These are phyloP conservation scores for Hypomyces rosellus DNA, from an alignment of 2,329 filamentous ascomycete species.

Conservation along the genomic window DNA sequence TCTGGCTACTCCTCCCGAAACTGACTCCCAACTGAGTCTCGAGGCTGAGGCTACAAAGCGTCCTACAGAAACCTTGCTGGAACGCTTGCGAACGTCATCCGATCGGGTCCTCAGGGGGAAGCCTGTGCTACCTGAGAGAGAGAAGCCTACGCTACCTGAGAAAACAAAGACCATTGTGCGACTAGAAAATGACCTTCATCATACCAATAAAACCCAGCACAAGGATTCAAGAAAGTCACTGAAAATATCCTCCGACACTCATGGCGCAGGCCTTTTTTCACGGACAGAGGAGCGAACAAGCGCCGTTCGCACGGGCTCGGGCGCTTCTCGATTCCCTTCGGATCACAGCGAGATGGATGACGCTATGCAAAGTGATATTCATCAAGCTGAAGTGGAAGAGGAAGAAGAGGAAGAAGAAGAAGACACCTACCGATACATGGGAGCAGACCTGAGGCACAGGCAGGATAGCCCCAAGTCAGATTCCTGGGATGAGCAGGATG, in stretches of 20 bases:
- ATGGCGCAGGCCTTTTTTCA: background rate
- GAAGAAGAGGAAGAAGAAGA: background rate
- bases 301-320: too few species aligned
- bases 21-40: conserved; percentile 5
- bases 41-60: background rate
- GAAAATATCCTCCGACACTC: background rate
- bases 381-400: conserved; percentile 1
- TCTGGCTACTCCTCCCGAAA: conserved; percentile 8
- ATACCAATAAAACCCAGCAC: background rate
- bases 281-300: background rate
- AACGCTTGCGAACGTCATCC: too few species aligned
- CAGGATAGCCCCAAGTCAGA: conserved; percentile 11
- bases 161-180: too few species aligned
- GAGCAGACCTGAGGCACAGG: background rate
- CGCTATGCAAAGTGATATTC: conserved; percentile 18
- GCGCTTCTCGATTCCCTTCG: conserved; percentile 2
- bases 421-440: conserved; percentile 4
- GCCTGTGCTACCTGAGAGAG: too few species aligned
- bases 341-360: conserved; percentile 19
- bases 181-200: background rate
- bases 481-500: conserved; percentile 10
- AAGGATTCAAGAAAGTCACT: background rate
- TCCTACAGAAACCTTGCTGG: background rate
- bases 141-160: too few species aligned
- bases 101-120: too few species aligned